Evolutionary conservation across 2,329 filamentous ascomycete species (phyloP).

Genomic region (Arachnopeziza araneosa): DNA sequence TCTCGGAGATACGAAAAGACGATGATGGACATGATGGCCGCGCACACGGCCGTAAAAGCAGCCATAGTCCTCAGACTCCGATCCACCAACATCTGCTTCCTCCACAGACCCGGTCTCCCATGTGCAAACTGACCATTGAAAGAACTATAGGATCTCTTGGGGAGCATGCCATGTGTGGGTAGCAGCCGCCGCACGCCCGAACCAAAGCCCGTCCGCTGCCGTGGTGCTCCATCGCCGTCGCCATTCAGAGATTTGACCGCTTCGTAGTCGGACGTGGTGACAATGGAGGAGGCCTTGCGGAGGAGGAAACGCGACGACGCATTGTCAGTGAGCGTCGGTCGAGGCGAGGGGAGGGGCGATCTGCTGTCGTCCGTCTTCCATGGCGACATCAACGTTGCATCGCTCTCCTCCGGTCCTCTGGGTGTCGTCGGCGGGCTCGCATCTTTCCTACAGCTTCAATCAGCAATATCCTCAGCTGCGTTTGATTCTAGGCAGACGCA

Average conservation of each 20-base stretch:
- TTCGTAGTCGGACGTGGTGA: neutral
- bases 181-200: neutral
- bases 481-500: neutral
- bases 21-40: slow-evolving; percentile 16
- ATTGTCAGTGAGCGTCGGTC: neutral
- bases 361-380: neutral
- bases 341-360: neutral
- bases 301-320: slow-evolving; percentile 6
- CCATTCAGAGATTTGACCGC: neutral
- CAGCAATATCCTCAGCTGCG: neutral
- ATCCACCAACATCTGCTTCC: slow-evolving; percentile 20
- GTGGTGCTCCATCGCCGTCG: neutral
- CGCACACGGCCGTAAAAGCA: slow-evolving; percentile 14
- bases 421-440: neutral
- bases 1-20: slow-evolving; percentile 12
- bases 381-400: neutral
- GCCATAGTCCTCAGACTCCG: slow-evolving; percentile 18
- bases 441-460: neutral
- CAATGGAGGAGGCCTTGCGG: neutral
- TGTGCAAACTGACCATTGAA: slow-evolving; percentile 21
- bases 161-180: neutral
- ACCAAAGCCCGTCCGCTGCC: slow-evolving; percentile 1
- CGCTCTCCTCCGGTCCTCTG: neutral
- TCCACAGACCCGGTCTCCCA: slow-evolving; percentile 18
- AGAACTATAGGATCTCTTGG: slow-evolving; percentile 6